Percentiles rank a stretch among this genome's conserved stretches.
These are phyloP conservation scores for Sedum album DNA, from an alignment of 164 flowering plant species.

Conservation along the genomic window DNA sequence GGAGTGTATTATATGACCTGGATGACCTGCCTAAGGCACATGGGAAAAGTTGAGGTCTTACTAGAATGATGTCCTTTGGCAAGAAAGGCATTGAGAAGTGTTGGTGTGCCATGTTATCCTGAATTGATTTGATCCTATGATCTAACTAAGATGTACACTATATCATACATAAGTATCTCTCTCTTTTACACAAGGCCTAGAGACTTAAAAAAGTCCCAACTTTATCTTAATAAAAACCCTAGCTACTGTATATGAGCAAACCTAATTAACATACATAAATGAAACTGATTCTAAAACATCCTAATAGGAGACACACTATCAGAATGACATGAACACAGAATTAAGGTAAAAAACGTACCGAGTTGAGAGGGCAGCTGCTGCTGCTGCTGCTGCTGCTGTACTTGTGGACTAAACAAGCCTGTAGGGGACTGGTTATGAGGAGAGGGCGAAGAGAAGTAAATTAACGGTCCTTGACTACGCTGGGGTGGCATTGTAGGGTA, in stretches of 20 bases:
- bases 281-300: neutral
- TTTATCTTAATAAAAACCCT: neutral
- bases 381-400: neutral
- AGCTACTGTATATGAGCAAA: neutral
- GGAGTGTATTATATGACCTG: neutral
- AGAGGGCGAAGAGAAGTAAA: neutral
- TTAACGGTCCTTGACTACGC: neutral
- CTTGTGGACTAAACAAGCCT: neutral
- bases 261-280: neutral
- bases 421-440: neutral
- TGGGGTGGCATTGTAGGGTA: constrained; percentile 3
- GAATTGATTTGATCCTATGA: neutral
- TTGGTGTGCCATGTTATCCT: constrained; percentile 1
- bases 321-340: neutral
- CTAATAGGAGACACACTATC: neutral
- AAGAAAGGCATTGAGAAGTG: neutral
- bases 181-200: neutral
- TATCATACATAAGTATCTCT: too few relatives aligned
- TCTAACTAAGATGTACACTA: neutral
- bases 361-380: constrained; percentile 1
- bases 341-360: neutral
- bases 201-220: too few relatives aligned
- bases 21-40: neutral
- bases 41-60: neutral
- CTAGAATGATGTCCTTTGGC: neutral